These are phyloP conservation scores for Malus domestica DNA, from an alignment of 306 rosid genomes.

Conservation along the genomic window ASM211411v1 NC_041797.1:5394501-5395000, in stretches of 20 bases:
- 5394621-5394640: slow-evolving; percentile 27
- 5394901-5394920: too few species aligned
- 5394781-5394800: slow-evolving; percentile 61
- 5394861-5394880: fast-evolving
- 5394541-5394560: neutral
- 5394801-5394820: slow-evolving; percentile 14
- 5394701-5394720: neutral
- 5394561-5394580: neutral
- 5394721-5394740: slow-evolving; percentile 29
- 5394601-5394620: slow-evolving; percentile 29
- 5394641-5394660: slow-evolving; percentile 35
- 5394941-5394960: too few species aligned
- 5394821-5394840: neutral
- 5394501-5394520: neutral
- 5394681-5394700: slow-evolving; percentile 18
- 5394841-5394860: too few species aligned
- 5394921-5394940: too few species aligned
- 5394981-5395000: slow-evolving; percentile 17
- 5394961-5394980: neutral
- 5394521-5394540: neutral
- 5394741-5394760: slow-evolving; percentile 14
- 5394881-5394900: too few species aligned
- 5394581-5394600: neutral
- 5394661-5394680: slow-evolving; percentile 27
- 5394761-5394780: slow-evolving; percentile 42